phyloP scores from a whole-genome alignment of 257 asterid genomes.

The Ballota nigra region DNA sequence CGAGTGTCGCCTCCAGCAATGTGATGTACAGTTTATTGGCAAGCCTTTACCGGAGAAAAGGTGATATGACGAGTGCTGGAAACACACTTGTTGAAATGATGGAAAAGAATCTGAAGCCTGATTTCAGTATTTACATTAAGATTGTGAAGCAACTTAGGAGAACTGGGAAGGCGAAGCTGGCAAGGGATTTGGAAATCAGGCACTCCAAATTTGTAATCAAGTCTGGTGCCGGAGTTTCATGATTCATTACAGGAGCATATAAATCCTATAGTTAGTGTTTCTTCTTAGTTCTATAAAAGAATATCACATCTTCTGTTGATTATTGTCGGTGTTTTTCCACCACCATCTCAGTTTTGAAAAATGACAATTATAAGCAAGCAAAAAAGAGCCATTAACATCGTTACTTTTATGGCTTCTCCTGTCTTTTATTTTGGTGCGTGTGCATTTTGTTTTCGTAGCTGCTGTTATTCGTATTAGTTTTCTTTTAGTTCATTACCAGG shows the following conservation, averaged over 20 bases:
- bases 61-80: slow-evolving; percentile 53
- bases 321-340: slow-evolving; percentile 9
- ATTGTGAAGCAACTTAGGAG: slow-evolving; percentile 43
- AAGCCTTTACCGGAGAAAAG: slow-evolving; percentile 47
- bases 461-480: background rate
- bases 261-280: background rate
- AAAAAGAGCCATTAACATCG: background rate
- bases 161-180: slow-evolving; percentile 41
- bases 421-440: background rate
- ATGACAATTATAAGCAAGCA: slow-evolving; percentile 7
- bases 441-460: background rate
- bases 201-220: slow-evolving; percentile 29
- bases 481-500: background rate
- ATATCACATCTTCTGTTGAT: background rate
- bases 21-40: slow-evolving; percentile 59
- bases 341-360: slow-evolving; percentile 24
- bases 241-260: slow-evolving; percentile 7
- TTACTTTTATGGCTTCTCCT: background rate
- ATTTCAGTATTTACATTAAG: slow-evolving; percentile 39
- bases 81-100: slow-evolving; percentile 60
- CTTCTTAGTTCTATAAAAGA: slow-evolving; percentile 12
- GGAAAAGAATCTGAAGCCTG: slow-evolving; percentile 66
- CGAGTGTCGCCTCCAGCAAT: slow-evolving; percentile 37
- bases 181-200: slow-evolving; percentile 42
- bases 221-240: slow-evolving; percentile 21